These are phyloP conservation scores for Diplodia intermedia DNA, from an alignment of 2,329 filamentous ascomycete genomes.

Conservation along the genomic window DNA sequence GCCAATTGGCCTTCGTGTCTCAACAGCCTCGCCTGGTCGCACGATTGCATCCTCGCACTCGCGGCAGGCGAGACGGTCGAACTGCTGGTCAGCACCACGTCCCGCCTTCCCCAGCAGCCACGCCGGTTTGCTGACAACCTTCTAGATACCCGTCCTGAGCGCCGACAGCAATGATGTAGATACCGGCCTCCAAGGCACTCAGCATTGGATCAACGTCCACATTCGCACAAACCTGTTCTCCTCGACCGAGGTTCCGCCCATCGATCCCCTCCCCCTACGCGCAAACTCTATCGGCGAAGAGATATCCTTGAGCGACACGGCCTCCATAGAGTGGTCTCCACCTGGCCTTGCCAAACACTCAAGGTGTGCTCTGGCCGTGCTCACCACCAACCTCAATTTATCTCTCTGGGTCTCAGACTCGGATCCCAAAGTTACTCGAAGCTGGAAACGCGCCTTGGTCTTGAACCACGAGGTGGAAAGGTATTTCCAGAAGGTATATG, in stretches of 20 bases:
- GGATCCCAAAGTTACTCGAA: constrained; percentile 48
- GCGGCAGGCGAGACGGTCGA: constrained; percentile 63
- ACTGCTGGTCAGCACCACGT: constrained; percentile 52
- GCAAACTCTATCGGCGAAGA: constrained; percentile 66
- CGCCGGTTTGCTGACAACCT: constrained; percentile 31
- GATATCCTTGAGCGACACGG: constrained; percentile 59
- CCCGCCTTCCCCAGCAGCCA: constrained; percentile 9
- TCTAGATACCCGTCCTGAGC: constrained; percentile 46
- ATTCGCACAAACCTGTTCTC: constrained; percentile 62
- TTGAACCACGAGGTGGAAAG: constrained; percentile 57
- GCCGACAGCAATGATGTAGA: constrained; percentile 41
- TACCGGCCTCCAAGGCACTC: constrained; percentile 38
- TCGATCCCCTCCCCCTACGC: constrained; percentile 54
- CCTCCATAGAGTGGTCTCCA: constrained; percentile 63
- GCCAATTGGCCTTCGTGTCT: constrained; percentile 59
- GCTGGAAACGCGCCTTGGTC: constrained; percentile 62
- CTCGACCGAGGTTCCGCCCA: constrained; percentile 54
- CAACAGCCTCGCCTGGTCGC: constrained; percentile 65
- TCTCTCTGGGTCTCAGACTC: constrained; percentile 63
- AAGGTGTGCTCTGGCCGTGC: constrained; percentile 61
- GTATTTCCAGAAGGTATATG: constrained; percentile 45
- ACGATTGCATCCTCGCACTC: constrained; percentile 64
- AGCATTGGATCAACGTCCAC: constrained; percentile 45
- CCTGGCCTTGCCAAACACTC: constrained; percentile 62
- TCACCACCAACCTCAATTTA: constrained; percentile 63